Conservation (phyloP, 1,284 basidiomycete genomes). For the Neonothopanus nambi region DNA sequence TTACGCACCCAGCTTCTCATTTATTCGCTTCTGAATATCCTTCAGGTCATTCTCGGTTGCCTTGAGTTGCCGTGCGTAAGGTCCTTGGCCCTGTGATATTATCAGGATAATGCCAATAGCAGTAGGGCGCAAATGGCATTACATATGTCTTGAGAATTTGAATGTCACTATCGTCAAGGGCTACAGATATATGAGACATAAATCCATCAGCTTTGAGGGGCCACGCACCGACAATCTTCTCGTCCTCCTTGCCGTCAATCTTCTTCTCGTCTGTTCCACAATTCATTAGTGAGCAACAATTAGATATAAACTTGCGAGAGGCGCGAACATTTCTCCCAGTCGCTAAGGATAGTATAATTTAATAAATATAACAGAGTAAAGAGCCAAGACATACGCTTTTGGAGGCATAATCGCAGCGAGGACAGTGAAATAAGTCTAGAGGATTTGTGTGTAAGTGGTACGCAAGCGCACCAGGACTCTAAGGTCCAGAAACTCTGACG, state of each 20-base stretch:
- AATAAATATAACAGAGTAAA: slow-evolving; percentile 6
- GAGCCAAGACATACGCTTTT: slow-evolving; percentile 61
- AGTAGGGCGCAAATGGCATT: slow-evolving; percentile 22
- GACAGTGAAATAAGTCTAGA: slow-evolving; percentile 13
- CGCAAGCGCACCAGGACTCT: slow-evolving; percentile 16
- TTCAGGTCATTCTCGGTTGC: slow-evolving; percentile 92
- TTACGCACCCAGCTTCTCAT: slow-evolving; percentile 86
- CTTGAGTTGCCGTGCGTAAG: slow-evolving; percentile 90
- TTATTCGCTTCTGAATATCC: slow-evolving; percentile 95
- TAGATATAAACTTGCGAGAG: not conserved
- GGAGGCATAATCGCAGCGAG: slow-evolving; percentile 66
- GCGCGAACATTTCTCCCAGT: slow-evolving; percentile 94
- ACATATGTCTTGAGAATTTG: slow-evolving; percentile 99
- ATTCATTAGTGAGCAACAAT: slow-evolving; percentile 14
- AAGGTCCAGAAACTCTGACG: slow-evolving; percentile 18
- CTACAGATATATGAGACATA: slow-evolving; percentile 40
- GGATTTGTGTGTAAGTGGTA: too few relatives aligned
- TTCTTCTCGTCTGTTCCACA: slow-evolving; percentile 72
- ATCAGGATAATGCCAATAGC: slow-evolving; percentile 8
- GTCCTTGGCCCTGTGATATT: slow-evolving; percentile 85
- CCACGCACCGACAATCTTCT: slow-evolving; percentile 85
- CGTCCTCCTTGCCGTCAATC: slow-evolving; percentile 80
- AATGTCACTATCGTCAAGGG: slow-evolving; percentile 97
- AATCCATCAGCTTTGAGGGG: not conserved
- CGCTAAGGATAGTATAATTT: slow-evolving; percentile 45